Evolutionary conservation across 768 basidiomycete genomes (phyloP).

Genomic region (Suillus variegatus): DNA sequence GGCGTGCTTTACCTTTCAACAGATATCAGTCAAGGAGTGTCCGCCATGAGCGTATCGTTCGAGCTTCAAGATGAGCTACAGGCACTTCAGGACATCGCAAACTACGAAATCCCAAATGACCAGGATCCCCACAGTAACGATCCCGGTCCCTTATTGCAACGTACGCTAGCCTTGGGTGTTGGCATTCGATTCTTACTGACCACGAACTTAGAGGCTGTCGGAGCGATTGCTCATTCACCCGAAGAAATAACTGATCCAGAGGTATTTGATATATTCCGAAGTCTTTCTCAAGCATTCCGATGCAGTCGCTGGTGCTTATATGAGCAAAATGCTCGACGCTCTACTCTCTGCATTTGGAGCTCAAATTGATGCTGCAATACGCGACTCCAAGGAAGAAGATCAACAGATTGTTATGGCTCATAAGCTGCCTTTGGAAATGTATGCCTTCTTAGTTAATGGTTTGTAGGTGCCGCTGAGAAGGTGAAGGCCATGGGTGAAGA

Average conservation of each 20-base stretch:
- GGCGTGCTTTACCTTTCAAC: slow-evolving; percentile 12
- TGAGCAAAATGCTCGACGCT: slow-evolving; percentile 89
- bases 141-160: slow-evolving; percentile 57
- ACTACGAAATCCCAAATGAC: slow-evolving; percentile 70
- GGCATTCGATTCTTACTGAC: slow-evolving; percentile 12
- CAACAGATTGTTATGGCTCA: slow-evolving; percentile 62
- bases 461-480: slow-evolving; percentile 79
- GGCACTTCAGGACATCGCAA: slow-evolving; percentile 56
- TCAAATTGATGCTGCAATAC: slow-evolving; percentile 70
- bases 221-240: slow-evolving; percentile 73
- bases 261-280: slow-evolving; percentile 81
- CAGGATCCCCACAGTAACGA: slow-evolving; percentile 62
- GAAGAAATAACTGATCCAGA: slow-evolving; percentile 67
- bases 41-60: slow-evolving; percentile 47
- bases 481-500: slow-evolving; percentile 57
- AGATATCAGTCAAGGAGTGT: slow-evolving; percentile 2
- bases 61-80: slow-evolving; percentile 81
- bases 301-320: slow-evolving; percentile 58
- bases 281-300: slow-evolving; percentile 77
- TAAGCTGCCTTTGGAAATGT: slow-evolving; percentile 82
- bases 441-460: slow-evolving; percentile 91
- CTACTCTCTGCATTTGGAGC: slow-evolving; percentile 73
- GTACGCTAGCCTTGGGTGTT: slow-evolving; percentile 33
- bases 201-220: slow-evolving; percentile 64
- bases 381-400: slow-evolving; percentile 71